Conservation (phyloP, 1,284 basidiomycete genomes). For the Ceratobasidium sp. region DNA sequence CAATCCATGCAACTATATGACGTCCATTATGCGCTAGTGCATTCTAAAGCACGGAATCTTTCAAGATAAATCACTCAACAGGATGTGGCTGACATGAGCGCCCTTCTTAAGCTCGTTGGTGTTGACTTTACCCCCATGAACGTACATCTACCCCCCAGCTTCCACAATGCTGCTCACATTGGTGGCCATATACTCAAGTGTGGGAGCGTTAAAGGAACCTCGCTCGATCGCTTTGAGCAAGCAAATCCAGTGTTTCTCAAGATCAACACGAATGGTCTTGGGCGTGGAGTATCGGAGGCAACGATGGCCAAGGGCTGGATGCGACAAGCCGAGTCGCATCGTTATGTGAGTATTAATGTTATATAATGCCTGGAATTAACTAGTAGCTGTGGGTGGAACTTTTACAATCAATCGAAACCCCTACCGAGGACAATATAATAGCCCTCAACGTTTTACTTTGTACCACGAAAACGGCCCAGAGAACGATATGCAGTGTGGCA, state of each 20-base stretch:
- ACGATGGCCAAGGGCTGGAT: constrained; percentile 28
- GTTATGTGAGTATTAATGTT: constrained; percentile 7
- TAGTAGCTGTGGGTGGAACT: background rate
- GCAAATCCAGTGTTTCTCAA: constrained; percentile 4
- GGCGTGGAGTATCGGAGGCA: background rate
- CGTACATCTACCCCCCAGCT: background rate
- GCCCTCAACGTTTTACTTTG: background rate
- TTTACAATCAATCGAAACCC: background rate
- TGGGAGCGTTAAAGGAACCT: background rate
- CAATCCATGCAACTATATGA: background rate
- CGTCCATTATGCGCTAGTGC: background rate
- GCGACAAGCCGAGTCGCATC: too few relatives aligned
- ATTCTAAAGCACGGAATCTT: background rate
- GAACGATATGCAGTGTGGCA: constrained; percentile 2
- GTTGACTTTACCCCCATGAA: background rate
- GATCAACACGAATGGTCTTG: constrained; percentile 12
- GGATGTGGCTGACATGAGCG: too few relatives aligned
- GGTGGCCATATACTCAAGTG: background rate
- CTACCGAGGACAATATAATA: background rate
- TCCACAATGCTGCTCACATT: background rate
- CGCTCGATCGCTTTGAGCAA: background rate
- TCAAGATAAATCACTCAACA: background rate
- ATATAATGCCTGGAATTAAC: background rate
- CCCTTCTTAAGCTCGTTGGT: background rate
- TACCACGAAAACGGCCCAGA: background rate